Evolutionary conservation across 176 grass and related monocot genomes (phyloP).

Genomic region (Avena atlantica): DNA sequence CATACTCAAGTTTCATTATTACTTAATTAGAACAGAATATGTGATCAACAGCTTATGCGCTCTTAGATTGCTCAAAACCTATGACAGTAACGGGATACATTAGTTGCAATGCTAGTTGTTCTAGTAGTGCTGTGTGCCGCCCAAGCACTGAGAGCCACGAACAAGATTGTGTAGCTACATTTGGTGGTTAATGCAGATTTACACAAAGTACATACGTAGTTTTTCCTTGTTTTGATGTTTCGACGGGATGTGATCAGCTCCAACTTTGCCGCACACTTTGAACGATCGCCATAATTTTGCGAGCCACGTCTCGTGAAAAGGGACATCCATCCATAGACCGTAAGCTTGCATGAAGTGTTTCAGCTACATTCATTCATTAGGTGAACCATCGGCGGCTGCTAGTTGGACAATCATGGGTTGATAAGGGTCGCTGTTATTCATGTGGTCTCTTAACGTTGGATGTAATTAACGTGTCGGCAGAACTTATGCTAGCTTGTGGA

Average conservation of each 20-base stretch:
- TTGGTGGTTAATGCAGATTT: background rate
- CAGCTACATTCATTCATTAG: background rate
- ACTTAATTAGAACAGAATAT: slow-evolving; percentile 8
- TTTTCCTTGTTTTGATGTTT: background rate
- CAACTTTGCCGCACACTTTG: background rate
- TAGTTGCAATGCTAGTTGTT: background rate
- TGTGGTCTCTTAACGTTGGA: background rate
- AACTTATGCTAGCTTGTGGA: slow-evolving; percentile 31
- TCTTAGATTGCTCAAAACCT: slow-evolving; percentile 32
- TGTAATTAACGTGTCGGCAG: background rate
- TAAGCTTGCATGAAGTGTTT: background rate
- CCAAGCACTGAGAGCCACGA: slow-evolving; percentile 42
- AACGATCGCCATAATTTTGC: background rate
- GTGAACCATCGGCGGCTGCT: background rate
- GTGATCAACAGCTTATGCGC: slow-evolving; percentile 18
- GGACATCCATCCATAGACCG: background rate
- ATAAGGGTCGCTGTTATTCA: slow-evolving; percentile 15
- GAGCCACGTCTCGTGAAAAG: slow-evolving; percentile 29
- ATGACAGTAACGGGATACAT: slow-evolving; percentile 29
- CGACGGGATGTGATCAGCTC: background rate
- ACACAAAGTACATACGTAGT: background rate
- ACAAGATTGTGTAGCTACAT: slow-evolving; percentile 37
- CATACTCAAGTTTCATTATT: slow-evolving; percentile 27
- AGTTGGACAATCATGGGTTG: slow-evolving; percentile 10
- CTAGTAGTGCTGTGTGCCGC: background rate